Conservation (phyloP, 1,284 basidiomycete species). For the Ustilago lituana region DNA sequence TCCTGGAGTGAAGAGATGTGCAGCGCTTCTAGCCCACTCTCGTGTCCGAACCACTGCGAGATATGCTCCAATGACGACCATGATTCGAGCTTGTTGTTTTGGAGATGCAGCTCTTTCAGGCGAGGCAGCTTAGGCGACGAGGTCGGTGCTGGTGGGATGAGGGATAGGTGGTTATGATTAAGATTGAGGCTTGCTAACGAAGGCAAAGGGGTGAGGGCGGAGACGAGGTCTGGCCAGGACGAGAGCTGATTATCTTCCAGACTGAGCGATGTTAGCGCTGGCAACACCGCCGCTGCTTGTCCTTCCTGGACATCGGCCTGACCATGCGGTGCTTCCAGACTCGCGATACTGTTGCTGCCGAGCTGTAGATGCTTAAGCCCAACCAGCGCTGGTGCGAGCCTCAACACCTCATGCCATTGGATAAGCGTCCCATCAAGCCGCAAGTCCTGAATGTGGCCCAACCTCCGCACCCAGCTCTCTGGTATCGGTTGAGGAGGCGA, state of each 20-base stretch:
- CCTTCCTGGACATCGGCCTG: too few relatives aligned
- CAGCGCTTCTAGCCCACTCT: slow-evolving; percentile 45
- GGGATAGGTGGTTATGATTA: slow-evolving; percentile 74
- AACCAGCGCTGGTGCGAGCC: slow-evolving; percentile 73
- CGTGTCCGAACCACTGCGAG: slow-evolving; percentile 74
- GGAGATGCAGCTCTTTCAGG: slow-evolving; percentile 75
- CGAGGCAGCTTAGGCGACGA: slow-evolving; percentile 62
- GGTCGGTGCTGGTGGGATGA: slow-evolving; percentile 69
- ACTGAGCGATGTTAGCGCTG: slow-evolving; percentile 74
- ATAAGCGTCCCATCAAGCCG: slow-evolving; percentile 79
- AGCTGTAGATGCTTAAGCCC: slow-evolving; percentile 76
- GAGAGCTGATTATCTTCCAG: slow-evolving; percentile 77
- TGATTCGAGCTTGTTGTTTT: slow-evolving; percentile 73
- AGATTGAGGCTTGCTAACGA: slow-evolving; percentile 77
- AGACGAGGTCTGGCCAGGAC: slow-evolving; percentile 73
- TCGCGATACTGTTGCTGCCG: slow-evolving; percentile 77
- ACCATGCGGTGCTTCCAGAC: not conserved
- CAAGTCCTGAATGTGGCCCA: slow-evolving; percentile 74
- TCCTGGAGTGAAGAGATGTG: slow-evolving; percentile 15
- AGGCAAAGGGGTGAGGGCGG: slow-evolving; percentile 71
- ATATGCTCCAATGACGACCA: slow-evolving; percentile 81
- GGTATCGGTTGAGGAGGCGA: slow-evolving; percentile 54
- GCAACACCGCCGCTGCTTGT: slow-evolving; percentile 18
- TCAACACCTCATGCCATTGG: slow-evolving; percentile 74
- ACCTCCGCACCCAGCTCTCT: slow-evolving; percentile 68